A percentile compares a stretch with the other conserved stretches of the same genome.
These are phyloP conservation scores for Verruconis gallopava DNA, from an alignment of 2,329 filamentous ascomycete species.

Conservation along the genomic window DNA sequence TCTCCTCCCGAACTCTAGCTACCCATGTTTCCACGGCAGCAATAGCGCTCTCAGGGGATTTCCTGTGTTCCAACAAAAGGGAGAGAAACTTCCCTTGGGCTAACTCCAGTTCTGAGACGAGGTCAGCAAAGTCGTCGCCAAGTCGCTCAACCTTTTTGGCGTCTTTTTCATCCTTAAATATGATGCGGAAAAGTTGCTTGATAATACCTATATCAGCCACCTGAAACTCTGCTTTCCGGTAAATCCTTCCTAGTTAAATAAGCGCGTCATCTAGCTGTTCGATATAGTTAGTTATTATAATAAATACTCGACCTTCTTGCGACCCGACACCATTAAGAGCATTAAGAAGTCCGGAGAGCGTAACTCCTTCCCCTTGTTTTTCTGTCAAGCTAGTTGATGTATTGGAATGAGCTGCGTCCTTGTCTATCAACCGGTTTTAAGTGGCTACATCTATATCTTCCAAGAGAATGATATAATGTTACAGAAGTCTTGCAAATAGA, in stretches of 20 bases:
- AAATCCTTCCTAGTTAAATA: conserved; percentile 15
- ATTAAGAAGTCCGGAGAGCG: conserved; percentile 15
- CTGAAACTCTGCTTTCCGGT: conserved; percentile 10
- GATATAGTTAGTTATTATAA: conserved; percentile 18
- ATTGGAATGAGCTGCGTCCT: neutral
- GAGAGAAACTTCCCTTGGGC: conserved; percentile 19
- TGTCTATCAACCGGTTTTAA: conserved; percentile 16
- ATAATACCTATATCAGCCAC: conserved; percentile 1
- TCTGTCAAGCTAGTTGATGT: conserved; percentile 2
- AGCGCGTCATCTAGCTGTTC: conserved; percentile 16
- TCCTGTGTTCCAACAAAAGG: conserved; percentile 4
- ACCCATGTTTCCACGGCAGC: conserved; percentile 4
- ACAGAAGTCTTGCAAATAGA: conserved; percentile 51
- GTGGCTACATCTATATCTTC: conserved; percentile 16
- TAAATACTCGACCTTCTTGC: conserved; percentile 16
- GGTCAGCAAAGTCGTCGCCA: conserved; percentile 17
- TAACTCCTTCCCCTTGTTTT: conserved; percentile 8
- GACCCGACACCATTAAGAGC: conserved; percentile 15
- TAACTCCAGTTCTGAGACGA: conserved; percentile 18
- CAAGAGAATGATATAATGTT: conserved; percentile 31
- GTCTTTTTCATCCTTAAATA: conserved; percentile 15
- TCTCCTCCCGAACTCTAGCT: neutral
- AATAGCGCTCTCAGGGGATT: conserved; percentile 4
- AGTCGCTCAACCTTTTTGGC: conserved; percentile 18
- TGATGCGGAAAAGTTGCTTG: conserved; percentile 3